Evolutionary conservation across 2,329 filamentous ascomycete genomes (phyloP).

Genomic region (Aspergillus cejpii): DNA sequence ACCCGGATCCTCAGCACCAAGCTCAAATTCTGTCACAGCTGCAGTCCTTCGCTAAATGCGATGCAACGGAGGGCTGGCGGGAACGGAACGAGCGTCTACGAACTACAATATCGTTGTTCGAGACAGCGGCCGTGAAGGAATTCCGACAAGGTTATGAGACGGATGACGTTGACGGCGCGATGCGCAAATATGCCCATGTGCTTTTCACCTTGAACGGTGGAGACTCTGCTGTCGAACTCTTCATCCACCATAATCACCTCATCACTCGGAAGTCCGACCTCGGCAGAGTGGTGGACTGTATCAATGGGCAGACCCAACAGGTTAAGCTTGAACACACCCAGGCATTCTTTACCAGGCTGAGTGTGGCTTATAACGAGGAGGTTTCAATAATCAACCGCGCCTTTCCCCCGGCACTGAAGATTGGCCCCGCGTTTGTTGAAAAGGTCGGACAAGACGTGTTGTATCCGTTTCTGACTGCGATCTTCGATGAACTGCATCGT

Average conservation of each 20-base stretch:
- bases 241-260: conserved; percentile 81
- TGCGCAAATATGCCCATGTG: conserved; percentile 84
- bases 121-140: conserved; percentile 81
- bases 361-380: conserved; percentile 75
- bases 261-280: conserved; percentile 66
- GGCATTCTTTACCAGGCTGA: conserved; percentile 69
- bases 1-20: conserved; percentile 81
- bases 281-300: conserved; percentile 71
- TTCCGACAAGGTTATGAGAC: conserved; percentile 89
- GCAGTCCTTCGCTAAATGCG: conserved; percentile 68
- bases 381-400: conserved; percentile 70
- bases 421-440: conserved; percentile 72
- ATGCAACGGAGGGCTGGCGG: conserved; percentile 68
- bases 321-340: conserved; percentile 75
- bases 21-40: conserved; percentile 83
- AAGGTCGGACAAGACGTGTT: conserved; percentile 76
- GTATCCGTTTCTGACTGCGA: conserved; percentile 72
- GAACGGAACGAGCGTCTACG: conserved; percentile 65
- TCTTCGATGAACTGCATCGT: conserved; percentile 83
- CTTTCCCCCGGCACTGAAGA: conserved; percentile 63
- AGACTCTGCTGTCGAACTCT: conserved; percentile 69
- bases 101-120: conserved; percentile 73
- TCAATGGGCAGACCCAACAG: conserved; percentile 61
- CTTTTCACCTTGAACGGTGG: conserved; percentile 76
- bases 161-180: conserved; percentile 79